Base-by-base conservation (phyloP, 2,329 filamentous ascomycete species). In the Fusarium albidum region DNA sequence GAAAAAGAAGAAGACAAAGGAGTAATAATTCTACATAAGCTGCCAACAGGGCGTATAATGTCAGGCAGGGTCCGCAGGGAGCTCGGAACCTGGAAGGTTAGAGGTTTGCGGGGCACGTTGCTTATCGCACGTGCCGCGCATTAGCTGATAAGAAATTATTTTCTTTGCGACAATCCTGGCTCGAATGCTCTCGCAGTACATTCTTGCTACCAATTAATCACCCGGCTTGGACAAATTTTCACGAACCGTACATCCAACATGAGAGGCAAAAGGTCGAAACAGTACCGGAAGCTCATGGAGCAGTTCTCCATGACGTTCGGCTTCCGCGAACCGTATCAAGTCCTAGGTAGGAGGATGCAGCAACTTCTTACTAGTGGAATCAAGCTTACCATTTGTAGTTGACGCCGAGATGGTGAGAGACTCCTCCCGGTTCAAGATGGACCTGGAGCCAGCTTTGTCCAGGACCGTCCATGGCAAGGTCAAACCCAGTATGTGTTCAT, bases 261-360 rank as follows among this genome's bases (percentile, higher is more conserved):
- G 74, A 78, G 79, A 68, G 79, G 78, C 46, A 82, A 82, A 69
- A 73, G 80, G 12, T 79, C 78, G 17, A 82, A 82, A 61, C 79
- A 82, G 64, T 83, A 83, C 66, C 79, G 80, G 66, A 97, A 97
- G 86, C 86, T 97, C 69, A 96, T 99, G 88, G 88, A 92, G 75
- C 89, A 94, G 71, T 96, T 93, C 82, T 86, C 88, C 70, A 83
- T 94, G 73, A 87, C 86, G 55, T 97, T 96, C 71, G 89, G 90
- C 55, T 97, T 97, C 74, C 91, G 93, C 65, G 90, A 95, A 76
- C 92, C 95, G 10, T 98, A 97, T 77, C 95, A 98, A 77, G 88
- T 96, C 44, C 79, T 96, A 35, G 80, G 86, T 89, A n/a, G n/a
- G n/a, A 77, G 52, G 78, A 69, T 52, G 14, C 35, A 15, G 18